Evolutionary conservation across 768 basidiomycete species (phyloP), one percentile per base, ranked within the genome.

Genomic region (Boletus subcaerulescens): DNA sequence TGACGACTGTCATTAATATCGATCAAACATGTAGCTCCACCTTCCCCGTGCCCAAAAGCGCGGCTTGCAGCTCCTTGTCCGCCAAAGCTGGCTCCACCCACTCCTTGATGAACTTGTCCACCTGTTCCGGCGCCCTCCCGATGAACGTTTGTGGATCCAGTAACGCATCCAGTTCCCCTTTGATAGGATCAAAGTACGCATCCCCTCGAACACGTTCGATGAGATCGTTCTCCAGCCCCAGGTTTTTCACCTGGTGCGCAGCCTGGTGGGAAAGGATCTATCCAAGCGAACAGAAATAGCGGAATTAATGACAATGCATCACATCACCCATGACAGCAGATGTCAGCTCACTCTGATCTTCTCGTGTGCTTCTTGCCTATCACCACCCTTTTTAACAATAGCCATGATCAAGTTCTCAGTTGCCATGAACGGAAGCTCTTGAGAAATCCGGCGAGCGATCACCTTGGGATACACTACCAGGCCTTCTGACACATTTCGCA

Each of bases 351-450:
- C 90, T 55, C 96, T 78, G 66, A 98, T 93, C 74, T 91, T 89
- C 74, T 98, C 97, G 69, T 98, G 97, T 9, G 93, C 93, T 73
- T 93, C 93, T 69, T 98, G 97, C 33, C 97, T 82, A 72, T 98
- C 95, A 1, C 95, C 96, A 20, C 93, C 93, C 46, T 83, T 85
- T 73, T 91, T 97, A 58, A 98, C 97, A 41, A 99, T 84, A 2
- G 93, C 93, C 97, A 99, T 98, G 74, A 98, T 98, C 73, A 99
- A 82, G 71, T 99, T 99, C 73, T 99, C 97, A 2, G 97, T 99
- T 5, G 96, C 94, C 97, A 99, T 98, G 81, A 98, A 98, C 1
- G 97, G 97, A 33, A 99, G 80, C 71, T 99, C 97, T 71, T 98
- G 92, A 3, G 85, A 72, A 70, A 99, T 95, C 36, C 93, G 86